phyloP scores from a whole-genome alignment of 306 rosid genomes.

The Erythrophleum fordii region DNA sequence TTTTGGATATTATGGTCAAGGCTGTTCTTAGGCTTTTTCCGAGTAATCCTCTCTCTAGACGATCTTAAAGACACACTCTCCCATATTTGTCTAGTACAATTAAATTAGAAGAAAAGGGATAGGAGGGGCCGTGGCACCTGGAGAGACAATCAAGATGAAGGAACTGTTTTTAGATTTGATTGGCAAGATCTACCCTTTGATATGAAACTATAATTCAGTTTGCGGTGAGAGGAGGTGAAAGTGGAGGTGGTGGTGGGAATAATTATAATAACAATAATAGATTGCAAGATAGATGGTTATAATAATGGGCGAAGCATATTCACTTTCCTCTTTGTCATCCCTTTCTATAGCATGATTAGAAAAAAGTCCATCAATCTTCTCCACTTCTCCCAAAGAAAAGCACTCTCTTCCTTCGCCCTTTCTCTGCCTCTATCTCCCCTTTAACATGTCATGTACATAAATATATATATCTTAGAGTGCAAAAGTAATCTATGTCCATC shows the following conservation, averaged over 20 bases:
- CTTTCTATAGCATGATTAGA: slow-evolving; percentile 97
- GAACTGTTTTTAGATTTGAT: no score
- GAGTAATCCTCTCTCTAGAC: no score
- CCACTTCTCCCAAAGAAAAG: slow-evolving; percentile 53
- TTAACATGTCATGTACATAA: neutral
- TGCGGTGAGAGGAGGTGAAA: slow-evolving; percentile 69
- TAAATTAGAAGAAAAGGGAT: neutral
- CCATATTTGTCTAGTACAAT: no score
- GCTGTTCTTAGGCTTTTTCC: no score
- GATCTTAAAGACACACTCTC: no score
- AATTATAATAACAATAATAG: slow-evolving; percentile 52
- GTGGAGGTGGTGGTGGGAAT: slow-evolving; percentile 77
- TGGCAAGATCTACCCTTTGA: no score
- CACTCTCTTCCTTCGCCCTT: slow-evolving; percentile 41
- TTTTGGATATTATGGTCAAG: no score
- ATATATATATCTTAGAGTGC: no score
- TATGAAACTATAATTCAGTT: no score
- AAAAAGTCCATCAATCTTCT: slow-evolving; percentile 69
- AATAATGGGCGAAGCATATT: slow-evolving; percentile 76
- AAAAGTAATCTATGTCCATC: no score
- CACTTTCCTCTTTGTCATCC: slow-evolving; percentile 94
- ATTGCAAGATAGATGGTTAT: slow-evolving; percentile 55
- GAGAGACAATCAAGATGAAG: no score
- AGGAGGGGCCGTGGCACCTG: no score
- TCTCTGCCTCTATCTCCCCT: slow-evolving; percentile 32